These are phyloP conservation scores for Serpula lacrymans DNA, from an alignment of 768 basidiomycete genomes.

Conservation along the genomic window DNA sequence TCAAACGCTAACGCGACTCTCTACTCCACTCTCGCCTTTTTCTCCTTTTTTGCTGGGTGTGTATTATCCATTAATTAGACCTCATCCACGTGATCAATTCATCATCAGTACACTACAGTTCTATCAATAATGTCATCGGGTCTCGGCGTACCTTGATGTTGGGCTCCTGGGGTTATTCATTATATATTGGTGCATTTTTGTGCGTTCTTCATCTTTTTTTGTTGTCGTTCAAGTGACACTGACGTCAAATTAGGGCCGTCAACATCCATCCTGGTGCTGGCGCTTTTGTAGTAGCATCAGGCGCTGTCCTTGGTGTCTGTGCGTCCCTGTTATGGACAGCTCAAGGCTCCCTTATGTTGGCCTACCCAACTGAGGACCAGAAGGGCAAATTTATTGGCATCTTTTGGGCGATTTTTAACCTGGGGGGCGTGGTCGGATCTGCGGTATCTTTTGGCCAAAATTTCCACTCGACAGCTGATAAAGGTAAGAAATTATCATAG, in stretches of 20 bases:
- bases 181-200: constrained; percentile 48
- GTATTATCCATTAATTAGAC: too few species aligned
- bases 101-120: constrained; percentile 33
- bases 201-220: constrained; percentile 19
- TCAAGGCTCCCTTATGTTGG: constrained; percentile 53
- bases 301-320: constrained; percentile 47
- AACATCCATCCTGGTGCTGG: constrained; percentile 35
- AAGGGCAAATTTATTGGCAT: constrained; percentile 50
- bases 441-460: constrained; percentile 73
- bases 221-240: background rate
- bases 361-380: constrained; percentile 53
- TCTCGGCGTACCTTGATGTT: constrained; percentile 46
- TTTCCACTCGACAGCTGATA: constrained; percentile 50
- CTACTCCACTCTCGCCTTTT: constrained; percentile 60
- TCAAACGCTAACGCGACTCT: constrained; percentile 69
- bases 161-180: constrained; percentile 49
- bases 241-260: constrained; percentile 39
- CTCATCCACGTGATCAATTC: background rate
- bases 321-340: constrained; percentile 54
- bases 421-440: constrained; percentile 77
- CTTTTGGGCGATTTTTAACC: constrained; percentile 73
- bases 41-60: constrained; percentile 72
- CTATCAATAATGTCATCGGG: constrained; percentile 69
- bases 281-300: constrained; percentile 45
- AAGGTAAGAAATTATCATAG: constrained; percentile 16